A percentile compares a stretch with the other conserved stretches of the same genome.
phyloP scores from a whole-genome alignment of 2,329 filamentous ascomycete species.

The Clarireedia paspali region DNA sequence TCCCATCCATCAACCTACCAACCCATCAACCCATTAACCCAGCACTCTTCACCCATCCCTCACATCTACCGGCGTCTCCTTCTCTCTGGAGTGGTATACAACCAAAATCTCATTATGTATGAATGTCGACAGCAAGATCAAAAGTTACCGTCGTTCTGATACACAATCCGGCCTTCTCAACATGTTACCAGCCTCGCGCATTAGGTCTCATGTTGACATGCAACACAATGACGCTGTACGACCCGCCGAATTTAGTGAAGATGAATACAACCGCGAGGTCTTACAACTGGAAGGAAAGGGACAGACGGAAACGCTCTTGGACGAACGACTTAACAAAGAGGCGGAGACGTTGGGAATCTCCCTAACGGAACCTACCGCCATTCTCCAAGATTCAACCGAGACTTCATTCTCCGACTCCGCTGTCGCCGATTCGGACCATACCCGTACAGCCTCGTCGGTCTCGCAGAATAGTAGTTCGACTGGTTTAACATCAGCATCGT shows the following conservation, averaged over 20 bases:
- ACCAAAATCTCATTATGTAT: slow-evolving; percentile 3
- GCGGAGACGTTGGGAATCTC: slow-evolving; percentile 26
- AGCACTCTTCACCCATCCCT: too few species aligned
- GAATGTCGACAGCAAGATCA: slow-evolving; percentile 5
- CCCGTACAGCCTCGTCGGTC: slow-evolving; percentile 21
- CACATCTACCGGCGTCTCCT: too few species aligned
- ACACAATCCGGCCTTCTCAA: not conserved
- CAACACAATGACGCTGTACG: slow-evolving; percentile 4
- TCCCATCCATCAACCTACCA: not conserved
- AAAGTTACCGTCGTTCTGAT: not conserved
- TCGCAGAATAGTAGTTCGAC: slow-evolving; percentile 24
- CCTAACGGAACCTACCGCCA: slow-evolving; percentile 15
- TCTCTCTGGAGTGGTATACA: not conserved
- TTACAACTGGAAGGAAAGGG: slow-evolving; percentile 20
- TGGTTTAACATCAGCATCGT: slow-evolving; percentile 24
- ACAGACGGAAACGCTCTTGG: slow-evolving; percentile 21
- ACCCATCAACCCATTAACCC: not conserved
- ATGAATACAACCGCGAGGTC: slow-evolving; percentile 25
- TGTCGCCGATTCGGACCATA: slow-evolving; percentile 18
- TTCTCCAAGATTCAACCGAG: slow-evolving; percentile 2
- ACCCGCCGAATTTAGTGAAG: slow-evolving; percentile 20
- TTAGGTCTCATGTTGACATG: slow-evolving; percentile 8
- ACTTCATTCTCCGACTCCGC: slow-evolving; percentile 22
- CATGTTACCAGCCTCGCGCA: slow-evolving; percentile 9
- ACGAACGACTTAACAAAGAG: slow-evolving; percentile 20